Conservation (phyloP, 441 rosid species). For the Pelargonium fulgidum region DNA sequence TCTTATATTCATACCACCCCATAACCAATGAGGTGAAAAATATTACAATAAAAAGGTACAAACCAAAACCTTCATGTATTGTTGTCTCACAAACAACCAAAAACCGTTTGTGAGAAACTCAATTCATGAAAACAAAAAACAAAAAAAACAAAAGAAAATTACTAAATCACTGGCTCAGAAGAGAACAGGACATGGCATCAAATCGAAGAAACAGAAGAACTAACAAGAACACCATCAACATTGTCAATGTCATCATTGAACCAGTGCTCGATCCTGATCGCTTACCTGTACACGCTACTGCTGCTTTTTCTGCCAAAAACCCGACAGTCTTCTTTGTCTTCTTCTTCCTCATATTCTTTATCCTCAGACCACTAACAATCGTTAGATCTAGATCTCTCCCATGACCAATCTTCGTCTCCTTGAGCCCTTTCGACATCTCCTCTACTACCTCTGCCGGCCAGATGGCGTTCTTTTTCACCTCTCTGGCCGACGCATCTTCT, state of each 20-base stretch:
- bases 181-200: neutral
- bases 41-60: neutral
- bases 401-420: slow-evolving; percentile 13
- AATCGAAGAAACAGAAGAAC: neutral
- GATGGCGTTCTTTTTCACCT: slow-evolving; percentile 24
- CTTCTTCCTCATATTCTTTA: slow-evolving; percentile 16
- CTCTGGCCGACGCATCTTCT: slow-evolving; percentile 25
- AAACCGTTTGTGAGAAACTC: neutral
- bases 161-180: too few species aligned
- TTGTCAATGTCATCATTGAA: too few species aligned
- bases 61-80: neutral
- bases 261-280: too few species aligned
- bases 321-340: neutral
- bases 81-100: neutral
- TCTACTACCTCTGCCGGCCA: slow-evolving; percentile 36
- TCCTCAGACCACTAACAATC: too few species aligned
- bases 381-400: too few species aligned
- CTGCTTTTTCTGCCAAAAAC: neutral
- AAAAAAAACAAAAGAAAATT: neutral
- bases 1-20: too few species aligned
- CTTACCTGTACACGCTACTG: neutral
- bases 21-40: neutral
- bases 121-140: neutral
- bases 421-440: slow-evolving; percentile 17
- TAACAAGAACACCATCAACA: too few species aligned